Conservation (phyloP, 768 basidiomycete genomes). For the Lactifluus subvellereus region DNA sequence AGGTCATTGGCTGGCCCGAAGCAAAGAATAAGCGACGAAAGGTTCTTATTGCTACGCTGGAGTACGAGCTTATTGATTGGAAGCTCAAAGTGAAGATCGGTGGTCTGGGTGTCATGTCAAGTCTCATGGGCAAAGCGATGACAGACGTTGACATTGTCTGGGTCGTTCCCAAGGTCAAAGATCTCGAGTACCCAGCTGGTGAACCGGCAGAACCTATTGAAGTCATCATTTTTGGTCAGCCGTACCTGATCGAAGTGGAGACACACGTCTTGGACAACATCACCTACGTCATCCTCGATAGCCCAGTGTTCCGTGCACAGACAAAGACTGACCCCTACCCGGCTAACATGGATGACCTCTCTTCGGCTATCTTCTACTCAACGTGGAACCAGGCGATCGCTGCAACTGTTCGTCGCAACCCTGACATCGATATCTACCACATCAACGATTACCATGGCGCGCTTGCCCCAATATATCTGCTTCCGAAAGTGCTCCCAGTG, state of each 20-base stretch:
- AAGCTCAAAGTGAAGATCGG: slow-evolving; percentile 97
- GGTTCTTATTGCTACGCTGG: slow-evolving; percentile 86
- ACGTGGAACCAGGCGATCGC: slow-evolving; percentile 98
- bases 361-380: slow-evolving; percentile 95
- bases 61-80: slow-evolving; percentile 97
- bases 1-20: slow-evolving; percentile 93
- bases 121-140: slow-evolving; percentile 97
- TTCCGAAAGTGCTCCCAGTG: slow-evolving; percentile 85
- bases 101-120: slow-evolving; percentile 98
- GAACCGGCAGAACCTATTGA: slow-evolving; percentile 92
- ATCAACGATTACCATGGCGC: slow-evolving; percentile 95
- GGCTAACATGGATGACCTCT: slow-evolving; percentile 94
- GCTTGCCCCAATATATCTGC: slow-evolving; percentile 82
- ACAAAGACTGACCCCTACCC: slow-evolving; percentile 95
- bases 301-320: slow-evolving; percentile 93
- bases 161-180: slow-evolving; percentile 94
- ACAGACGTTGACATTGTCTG: slow-evolving; percentile 92
- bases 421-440: slow-evolving; percentile 90
- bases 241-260: slow-evolving; percentile 93
- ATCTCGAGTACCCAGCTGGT: slow-evolving; percentile 86
- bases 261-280: slow-evolving; percentile 92
- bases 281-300: slow-evolving; percentile 90
- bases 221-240: slow-evolving; percentile 93
- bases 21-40: slow-evolving; percentile 85
- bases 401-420: slow-evolving; percentile 78